Conservation (phyloP, 441 rosid species). For the Rhodomyrtus psidioides region DNA sequence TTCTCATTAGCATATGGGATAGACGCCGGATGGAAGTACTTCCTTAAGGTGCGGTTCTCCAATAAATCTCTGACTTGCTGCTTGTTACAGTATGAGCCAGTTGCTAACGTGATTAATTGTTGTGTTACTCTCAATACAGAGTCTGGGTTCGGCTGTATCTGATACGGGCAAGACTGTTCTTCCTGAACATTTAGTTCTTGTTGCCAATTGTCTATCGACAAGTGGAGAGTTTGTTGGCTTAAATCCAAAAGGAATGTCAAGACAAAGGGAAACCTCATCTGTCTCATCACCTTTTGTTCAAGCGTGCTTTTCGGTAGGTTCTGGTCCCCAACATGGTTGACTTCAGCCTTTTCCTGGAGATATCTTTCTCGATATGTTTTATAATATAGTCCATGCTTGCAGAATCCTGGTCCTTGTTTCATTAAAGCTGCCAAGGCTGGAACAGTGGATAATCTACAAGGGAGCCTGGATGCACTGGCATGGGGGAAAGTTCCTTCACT, state of each 20-base stretch:
- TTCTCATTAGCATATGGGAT: constrained; percentile 74
- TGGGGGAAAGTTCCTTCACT: constrained; percentile 81
- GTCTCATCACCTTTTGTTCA: constrained; percentile 71
- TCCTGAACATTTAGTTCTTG: constrained; percentile 63
- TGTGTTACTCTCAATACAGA: constrained; percentile 25
- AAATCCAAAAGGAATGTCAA: constrained; percentile 65
- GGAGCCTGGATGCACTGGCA: constrained; percentile 74
- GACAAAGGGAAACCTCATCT: constrained; percentile 58
- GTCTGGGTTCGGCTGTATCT: constrained; percentile 69
- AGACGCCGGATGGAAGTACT: constrained; percentile 67
- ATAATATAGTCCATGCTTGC: constrained; percentile 7
- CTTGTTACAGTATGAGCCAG: not conserved
- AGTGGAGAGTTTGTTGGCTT: constrained; percentile 93
- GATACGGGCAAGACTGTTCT: constrained; percentile 78
- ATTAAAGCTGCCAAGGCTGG: constrained; percentile 91
- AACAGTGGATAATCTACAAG: constrained; percentile 64
- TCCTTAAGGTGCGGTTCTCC: constrained; percentile 54
- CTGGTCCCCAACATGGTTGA: not conserved
- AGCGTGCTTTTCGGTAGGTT: constrained; percentile 90
- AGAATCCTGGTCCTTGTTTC: constrained; percentile 84
- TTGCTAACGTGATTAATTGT: not conserved
- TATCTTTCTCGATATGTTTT: not conserved
- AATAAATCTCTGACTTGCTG: constrained; percentile 1
- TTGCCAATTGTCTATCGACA: constrained; percentile 62
- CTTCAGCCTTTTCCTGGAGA: not conserved